Percentiles rank a stretch among this genome's conserved stretches.
Conservation (phyloP, 805 yeast species). For the Blastobotrys chiropterorum region DNA sequence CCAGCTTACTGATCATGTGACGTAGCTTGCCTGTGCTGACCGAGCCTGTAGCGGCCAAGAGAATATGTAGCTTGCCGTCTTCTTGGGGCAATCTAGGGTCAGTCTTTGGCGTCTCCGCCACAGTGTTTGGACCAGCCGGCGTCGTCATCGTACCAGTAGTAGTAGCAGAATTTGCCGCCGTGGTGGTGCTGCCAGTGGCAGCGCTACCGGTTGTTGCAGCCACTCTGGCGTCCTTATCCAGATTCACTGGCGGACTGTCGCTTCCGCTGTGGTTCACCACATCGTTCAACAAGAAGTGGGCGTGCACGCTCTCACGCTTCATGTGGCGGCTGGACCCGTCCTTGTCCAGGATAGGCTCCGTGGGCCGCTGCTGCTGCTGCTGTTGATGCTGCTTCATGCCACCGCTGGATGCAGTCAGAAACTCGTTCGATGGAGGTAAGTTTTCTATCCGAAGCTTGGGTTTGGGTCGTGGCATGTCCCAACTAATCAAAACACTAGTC, state of each 20-base stretch:
- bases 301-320: conserved; percentile 62
- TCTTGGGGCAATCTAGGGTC: conserved; percentile 69
- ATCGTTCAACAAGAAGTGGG: conserved; percentile 71
- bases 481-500: too few species aligned
- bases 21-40: conserved; percentile 79
- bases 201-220: conserved; percentile 3
- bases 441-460: background rate
- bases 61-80: conserved; percentile 81
- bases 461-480: background rate
- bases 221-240: conserved; percentile 6
- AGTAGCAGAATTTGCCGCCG: conserved; percentile 1
- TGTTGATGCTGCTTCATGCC: background rate
- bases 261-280: conserved; percentile 46
- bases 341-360: background rate
- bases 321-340: conserved; percentile 33
- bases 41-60: conserved; percentile 85
- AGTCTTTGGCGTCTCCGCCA: conserved; percentile 16
- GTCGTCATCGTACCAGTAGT: background rate
- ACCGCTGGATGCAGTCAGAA: background rate
- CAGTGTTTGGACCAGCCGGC: background rate
- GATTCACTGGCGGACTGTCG: too few species aligned
- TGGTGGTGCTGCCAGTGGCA: background rate
- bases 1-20: conserved; percentile 69
- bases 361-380: background rate
- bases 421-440: background rate